A percentile compares a stretch with the other conserved stretches of the same genome.
phyloP scores from a whole-genome alignment of 179 eudicot species.

The Camellia oleifera region DNA sequence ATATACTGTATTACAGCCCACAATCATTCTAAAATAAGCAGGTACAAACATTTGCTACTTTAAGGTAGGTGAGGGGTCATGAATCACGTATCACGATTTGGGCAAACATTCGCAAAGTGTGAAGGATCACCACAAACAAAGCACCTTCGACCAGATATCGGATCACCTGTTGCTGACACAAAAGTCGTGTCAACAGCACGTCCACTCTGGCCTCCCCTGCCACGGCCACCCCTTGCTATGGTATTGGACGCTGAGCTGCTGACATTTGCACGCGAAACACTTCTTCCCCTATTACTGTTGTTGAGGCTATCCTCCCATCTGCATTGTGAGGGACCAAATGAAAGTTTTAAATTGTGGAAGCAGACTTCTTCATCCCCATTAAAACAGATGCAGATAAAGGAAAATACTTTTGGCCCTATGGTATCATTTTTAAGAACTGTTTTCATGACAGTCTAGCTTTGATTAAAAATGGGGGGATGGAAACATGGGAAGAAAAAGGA shows the following conservation, averaged over 20 bases:
- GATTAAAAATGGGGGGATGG: neutral
- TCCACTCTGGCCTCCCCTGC: slow-evolving; percentile 34
- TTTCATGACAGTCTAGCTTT: neutral
- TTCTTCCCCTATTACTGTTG: slow-evolving; percentile 8
- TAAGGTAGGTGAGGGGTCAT: neutral
- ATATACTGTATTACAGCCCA: neutral
- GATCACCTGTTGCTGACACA: slow-evolving; percentile 93
- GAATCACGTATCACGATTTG: slow-evolving; percentile 40
- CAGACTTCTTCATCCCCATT: neutral
- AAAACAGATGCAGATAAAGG: too few species aligned
- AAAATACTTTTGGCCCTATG: neutral
- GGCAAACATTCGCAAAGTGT: slow-evolving; percentile 92
- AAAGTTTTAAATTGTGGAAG: neutral
- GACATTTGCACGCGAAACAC: neutral
- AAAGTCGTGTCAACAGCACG: slow-evolving; percentile 40
- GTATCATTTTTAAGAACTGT: neutral
- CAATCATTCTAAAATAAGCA: neutral
- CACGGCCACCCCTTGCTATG: slow-evolving; percentile 3
- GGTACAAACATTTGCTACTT: neutral
- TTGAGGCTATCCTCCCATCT: slow-evolving; percentile 30
- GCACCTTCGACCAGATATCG: slow-evolving; percentile 63
- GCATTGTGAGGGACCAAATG: slow-evolving; percentile 1
- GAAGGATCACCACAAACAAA: slow-evolving; percentile 83
- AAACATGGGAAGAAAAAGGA: neutral
- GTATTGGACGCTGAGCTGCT: neutral